Conservation (phyloP, 1,284 basidiomycete genomes). For the Omphalotus olearius region DNA sequence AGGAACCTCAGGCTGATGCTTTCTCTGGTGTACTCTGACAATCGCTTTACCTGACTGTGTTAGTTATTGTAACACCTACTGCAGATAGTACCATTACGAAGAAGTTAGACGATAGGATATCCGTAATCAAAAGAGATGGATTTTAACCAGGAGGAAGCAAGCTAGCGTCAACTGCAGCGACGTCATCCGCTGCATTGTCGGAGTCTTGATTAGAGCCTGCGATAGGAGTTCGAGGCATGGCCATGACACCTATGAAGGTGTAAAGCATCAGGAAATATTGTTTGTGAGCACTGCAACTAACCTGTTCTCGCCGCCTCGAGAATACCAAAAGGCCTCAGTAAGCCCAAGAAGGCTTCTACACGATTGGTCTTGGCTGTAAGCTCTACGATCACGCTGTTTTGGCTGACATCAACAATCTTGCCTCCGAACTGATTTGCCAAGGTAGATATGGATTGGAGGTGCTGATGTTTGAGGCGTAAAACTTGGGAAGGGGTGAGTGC, state of each 20-base stretch:
- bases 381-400: slow-evolving; percentile 94
- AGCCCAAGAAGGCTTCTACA: slow-evolving; percentile 89
- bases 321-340: slow-evolving; percentile 94
- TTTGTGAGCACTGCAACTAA: slow-evolving; percentile 31
- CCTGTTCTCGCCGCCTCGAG: slow-evolving; percentile 92
- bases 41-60: too few species aligned
- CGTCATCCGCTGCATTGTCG: slow-evolving; percentile 40
- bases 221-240: slow-evolving; percentile 93
- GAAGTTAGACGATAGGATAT: too few species aligned
- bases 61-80: too few species aligned
- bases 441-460: slow-evolving; percentile 82
- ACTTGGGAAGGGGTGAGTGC: slow-evolving; percentile 77
- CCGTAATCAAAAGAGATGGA: slow-evolving; percentile 10
- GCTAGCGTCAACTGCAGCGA: slow-evolving; percentile 72
- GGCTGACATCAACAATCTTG: slow-evolving; percentile 91
- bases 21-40: too few species aligned
- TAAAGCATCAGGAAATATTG: neutral
- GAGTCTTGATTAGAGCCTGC: slow-evolving; percentile 54
- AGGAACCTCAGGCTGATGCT: too few species aligned
- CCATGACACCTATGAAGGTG: slow-evolving; percentile 74
- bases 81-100: too few species aligned
- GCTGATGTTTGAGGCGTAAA: slow-evolving; percentile 86
- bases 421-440: slow-evolving; percentile 90
- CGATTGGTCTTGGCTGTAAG: slow-evolving; percentile 88
- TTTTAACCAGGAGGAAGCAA: slow-evolving; percentile 82